phyloP scores from a whole-genome alignment of 2,329 filamentous ascomycete genomes.

The Ceratocystiopsis sp. region DNA sequence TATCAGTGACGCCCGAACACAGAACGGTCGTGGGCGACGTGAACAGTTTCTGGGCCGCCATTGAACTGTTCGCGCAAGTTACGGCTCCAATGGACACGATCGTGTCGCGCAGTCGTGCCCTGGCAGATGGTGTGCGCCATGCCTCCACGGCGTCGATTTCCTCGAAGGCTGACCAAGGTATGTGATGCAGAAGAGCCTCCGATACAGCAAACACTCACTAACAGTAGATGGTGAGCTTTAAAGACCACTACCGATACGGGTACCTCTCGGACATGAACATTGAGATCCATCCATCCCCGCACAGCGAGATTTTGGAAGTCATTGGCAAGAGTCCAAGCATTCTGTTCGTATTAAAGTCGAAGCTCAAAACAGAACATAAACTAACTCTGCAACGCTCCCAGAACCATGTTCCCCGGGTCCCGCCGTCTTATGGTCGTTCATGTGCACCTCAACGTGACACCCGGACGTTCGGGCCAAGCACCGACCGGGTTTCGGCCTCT shows the following conservation, averaged over 20 bases:
- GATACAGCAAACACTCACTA: no score
- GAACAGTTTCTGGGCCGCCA: slow-evolving; percentile 19
- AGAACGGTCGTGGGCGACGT: slow-evolving; percentile 3
- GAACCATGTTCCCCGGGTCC: slow-evolving; percentile 20
- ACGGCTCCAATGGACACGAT: slow-evolving; percentile 2
- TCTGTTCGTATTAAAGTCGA: slow-evolving; percentile 16
- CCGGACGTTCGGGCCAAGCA: slow-evolving; percentile 2
- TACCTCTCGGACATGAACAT: slow-evolving; percentile 31
- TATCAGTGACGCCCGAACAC: slow-evolving; percentile 9
- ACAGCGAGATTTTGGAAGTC: slow-evolving; percentile 27
- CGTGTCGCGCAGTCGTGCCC: background rate
- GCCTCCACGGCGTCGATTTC: background rate
- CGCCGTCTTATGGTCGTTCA: slow-evolving; percentile 32
- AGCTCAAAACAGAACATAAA: no score
- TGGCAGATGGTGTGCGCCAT: background rate
- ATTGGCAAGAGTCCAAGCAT: slow-evolving; percentile 26
- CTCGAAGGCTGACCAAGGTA: slow-evolving; percentile 1
- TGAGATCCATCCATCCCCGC: slow-evolving; percentile 24
- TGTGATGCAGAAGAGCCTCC: background rate
- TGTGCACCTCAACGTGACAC: slow-evolving; percentile 18
- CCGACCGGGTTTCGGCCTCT: slow-evolving; percentile 1
- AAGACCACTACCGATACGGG: slow-evolving; percentile 22
- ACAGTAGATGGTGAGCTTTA: background rate
- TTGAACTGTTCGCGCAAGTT: slow-evolving; percentile 28
- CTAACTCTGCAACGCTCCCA: background rate